Evolutionary conservation across 2,329 filamentous ascomycete genomes (phyloP).

Genomic region (Calonectria fujianensis): DNA sequence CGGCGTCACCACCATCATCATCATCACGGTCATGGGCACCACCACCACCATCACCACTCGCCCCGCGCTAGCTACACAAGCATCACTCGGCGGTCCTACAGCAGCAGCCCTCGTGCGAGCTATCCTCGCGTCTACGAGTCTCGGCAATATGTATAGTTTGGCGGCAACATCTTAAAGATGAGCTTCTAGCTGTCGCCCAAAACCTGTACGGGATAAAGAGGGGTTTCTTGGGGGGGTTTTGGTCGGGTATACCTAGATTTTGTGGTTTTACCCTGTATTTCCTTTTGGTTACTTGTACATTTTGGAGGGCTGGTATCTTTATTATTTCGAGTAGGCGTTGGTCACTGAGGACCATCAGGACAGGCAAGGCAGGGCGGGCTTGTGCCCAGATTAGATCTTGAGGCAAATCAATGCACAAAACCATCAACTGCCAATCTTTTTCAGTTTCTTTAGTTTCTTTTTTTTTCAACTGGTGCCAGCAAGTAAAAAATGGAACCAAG

Average conservation of each 20-base stretch:
- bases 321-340: slow-evolving; percentile 32
- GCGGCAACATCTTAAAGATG: background rate
- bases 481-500: background rate
- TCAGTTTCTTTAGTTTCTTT: too few relatives aligned
- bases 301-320: slow-evolving; percentile 4
- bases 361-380: background rate
- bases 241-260: background rate
- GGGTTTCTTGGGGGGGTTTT: background rate
- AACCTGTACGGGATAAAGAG: slow-evolving; percentile 6
- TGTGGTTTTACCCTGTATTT: background rate
- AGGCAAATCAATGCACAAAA: slow-evolving; percentile 5
- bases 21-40: slow-evolving; percentile 60
- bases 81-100: slow-evolving; percentile 61
- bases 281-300: background rate
- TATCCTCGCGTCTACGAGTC: slow-evolving; percentile 64
- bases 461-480: background rate
- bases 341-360: background rate
- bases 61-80: slow-evolving; percentile 67
- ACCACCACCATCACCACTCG: slow-evolving; percentile 58
- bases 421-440: background rate
- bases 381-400: background rate
- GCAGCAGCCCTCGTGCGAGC: slow-evolving; percentile 65
- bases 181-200: background rate
- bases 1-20: slow-evolving; percentile 62
- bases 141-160: slow-evolving; percentile 43